Evolutionary conservation across 768 basidiomycete species (phyloP).

Genomic region (Cyathus striatus): DNA sequence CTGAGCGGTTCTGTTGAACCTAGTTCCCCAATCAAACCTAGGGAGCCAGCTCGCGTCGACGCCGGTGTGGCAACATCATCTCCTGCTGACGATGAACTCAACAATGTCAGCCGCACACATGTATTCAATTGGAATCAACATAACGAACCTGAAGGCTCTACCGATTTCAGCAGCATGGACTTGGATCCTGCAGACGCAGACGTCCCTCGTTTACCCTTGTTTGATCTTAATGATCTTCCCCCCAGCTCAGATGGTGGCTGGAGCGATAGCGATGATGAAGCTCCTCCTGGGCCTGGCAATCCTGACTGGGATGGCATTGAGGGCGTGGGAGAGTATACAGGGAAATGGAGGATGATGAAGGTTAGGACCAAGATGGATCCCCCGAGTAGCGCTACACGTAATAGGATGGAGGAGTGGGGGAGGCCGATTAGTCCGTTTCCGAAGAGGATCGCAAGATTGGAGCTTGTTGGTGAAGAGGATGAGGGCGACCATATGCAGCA

Average conservation of each 20-base stretch:
- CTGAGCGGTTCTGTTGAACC: constrained; percentile 41
- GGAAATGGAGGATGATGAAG: constrained; percentile 48
- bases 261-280: constrained; percentile 32
- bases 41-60: neutral
- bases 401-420: constrained; percentile 56
- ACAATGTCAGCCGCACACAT: neutral
- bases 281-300: constrained; percentile 2
- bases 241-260: constrained; percentile 19
- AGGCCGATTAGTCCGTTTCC: constrained; percentile 69
- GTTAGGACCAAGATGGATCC: constrained; percentile 65
- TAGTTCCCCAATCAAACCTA: constrained; percentile 14
- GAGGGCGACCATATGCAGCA: constrained; percentile 7
- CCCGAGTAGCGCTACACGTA: constrained; percentile 49
- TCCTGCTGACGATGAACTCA: constrained; percentile 5
- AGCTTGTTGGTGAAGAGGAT: constrained; percentile 10
- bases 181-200: constrained; percentile 19
- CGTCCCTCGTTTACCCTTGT: constrained; percentile 19
- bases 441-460: constrained; percentile 14
- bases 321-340: constrained; percentile 63
- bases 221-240: constrained; percentile 21
- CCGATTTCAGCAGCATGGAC: constrained; percentile 24
- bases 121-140: constrained; percentile 16
- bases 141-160: constrained; percentile 9
- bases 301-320: constrained; percentile 20
- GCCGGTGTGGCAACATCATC: constrained; percentile 6